phyloP scores from a whole-genome alignment of 768 basidiomycete species.

The Lactarius indigo region DNA sequence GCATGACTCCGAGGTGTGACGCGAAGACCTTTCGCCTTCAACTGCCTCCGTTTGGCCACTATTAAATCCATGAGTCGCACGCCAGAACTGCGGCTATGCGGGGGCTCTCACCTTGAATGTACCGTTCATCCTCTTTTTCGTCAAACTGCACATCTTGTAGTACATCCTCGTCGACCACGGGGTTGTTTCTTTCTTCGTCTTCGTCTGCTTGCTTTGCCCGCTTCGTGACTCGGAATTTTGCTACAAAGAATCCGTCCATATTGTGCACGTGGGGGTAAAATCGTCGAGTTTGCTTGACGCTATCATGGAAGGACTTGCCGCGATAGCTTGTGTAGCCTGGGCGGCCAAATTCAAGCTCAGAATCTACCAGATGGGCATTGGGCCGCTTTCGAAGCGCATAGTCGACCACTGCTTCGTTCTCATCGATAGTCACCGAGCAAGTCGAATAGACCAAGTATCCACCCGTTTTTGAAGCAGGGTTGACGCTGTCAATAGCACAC shows the following conservation, averaged over 20 bases:
- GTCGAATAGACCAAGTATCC: slow-evolving; percentile 97
- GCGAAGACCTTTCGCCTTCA: slow-evolving; percentile 73
- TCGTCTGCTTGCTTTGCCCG: slow-evolving; percentile 47
- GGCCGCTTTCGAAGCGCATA: slow-evolving; percentile 95
- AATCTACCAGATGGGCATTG: slow-evolving; percentile 87
- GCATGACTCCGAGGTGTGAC: slow-evolving; percentile 51
- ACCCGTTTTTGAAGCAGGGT: slow-evolving; percentile 84
- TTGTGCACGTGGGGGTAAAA: slow-evolving; percentile 99
- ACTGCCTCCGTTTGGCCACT: slow-evolving; percentile 72
- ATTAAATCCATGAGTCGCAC: slow-evolving; percentile 10
- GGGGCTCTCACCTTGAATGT: slow-evolving; percentile 63
- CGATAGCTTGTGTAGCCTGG: slow-evolving; percentile 89
- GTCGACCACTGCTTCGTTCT: slow-evolving; percentile 97
- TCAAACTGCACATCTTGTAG: slow-evolving; percentile 31
- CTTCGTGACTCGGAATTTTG: slow-evolving; percentile 95
- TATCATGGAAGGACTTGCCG: slow-evolving; percentile 84
- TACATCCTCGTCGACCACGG: slow-evolving; percentile 31
- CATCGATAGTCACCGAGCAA: slow-evolving; percentile 96
- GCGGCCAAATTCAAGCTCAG: slow-evolving; percentile 89
- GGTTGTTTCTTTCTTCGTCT: slow-evolving; percentile 30
- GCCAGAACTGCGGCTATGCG: slow-evolving; percentile 5
- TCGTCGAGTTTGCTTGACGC: slow-evolving; percentile 74
- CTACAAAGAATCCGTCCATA: slow-evolving; percentile 99
- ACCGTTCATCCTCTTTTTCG: slow-evolving; percentile 45
- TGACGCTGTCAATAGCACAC: slow-evolving; percentile 95